Percentiles rank a stretch among this genome's conserved stretches.
These are phyloP conservation scores for Scedosporium minutisporum DNA, from an alignment of 2,329 filamentous ascomycete species.

Conservation along the genomic window DNA sequence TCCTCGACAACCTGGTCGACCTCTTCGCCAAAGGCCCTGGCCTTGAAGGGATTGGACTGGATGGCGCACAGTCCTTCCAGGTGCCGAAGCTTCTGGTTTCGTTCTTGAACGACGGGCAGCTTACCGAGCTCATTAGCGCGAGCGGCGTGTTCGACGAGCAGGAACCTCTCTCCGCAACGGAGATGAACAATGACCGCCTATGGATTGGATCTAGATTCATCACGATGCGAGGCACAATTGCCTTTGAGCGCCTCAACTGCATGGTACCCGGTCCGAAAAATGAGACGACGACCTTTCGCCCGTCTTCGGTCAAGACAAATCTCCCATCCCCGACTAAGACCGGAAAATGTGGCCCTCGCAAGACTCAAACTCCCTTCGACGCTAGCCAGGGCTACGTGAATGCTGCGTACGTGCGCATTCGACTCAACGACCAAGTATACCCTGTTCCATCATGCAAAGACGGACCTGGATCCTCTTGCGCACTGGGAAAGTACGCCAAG, in stretches of 20 bases:
- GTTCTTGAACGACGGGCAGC: constrained; percentile 58
- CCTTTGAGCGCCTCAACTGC: constrained; percentile 54
- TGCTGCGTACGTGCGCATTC: constrained; percentile 40
- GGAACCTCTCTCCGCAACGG: constrained; percentile 33
- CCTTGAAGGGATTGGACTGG: constrained; percentile 33
- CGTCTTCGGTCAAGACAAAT: constrained; percentile 5
- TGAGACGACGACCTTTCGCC: not conserved
- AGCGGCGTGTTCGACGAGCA: constrained; percentile 53
- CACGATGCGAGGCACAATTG: constrained; percentile 56
- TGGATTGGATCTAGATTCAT: constrained; percentile 48
- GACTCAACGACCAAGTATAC: constrained; percentile 55
- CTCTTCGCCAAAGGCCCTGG: constrained; percentile 43
- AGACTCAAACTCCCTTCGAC: not conserved
- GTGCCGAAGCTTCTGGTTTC: constrained; percentile 49
- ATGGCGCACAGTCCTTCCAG: constrained; percentile 32
- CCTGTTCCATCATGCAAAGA: constrained; percentile 43
- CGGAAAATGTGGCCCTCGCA: constrained; percentile 6
- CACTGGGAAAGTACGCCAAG: constrained; percentile 32
- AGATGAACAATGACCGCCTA: constrained; percentile 35
- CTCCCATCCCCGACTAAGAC: constrained; percentile 5
- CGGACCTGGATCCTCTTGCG: constrained; percentile 46
- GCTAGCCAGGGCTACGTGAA: constrained; percentile 2
- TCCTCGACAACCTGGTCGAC: constrained; percentile 42
- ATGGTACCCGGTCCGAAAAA: constrained; percentile 6
- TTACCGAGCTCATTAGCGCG: constrained; percentile 49